A percentile compares a stretch with the other conserved stretches of the same genome.
phyloP scores from a whole-genome alignment of 129 eudicot genomes.

The Kitagawia praeruptora region DNA sequence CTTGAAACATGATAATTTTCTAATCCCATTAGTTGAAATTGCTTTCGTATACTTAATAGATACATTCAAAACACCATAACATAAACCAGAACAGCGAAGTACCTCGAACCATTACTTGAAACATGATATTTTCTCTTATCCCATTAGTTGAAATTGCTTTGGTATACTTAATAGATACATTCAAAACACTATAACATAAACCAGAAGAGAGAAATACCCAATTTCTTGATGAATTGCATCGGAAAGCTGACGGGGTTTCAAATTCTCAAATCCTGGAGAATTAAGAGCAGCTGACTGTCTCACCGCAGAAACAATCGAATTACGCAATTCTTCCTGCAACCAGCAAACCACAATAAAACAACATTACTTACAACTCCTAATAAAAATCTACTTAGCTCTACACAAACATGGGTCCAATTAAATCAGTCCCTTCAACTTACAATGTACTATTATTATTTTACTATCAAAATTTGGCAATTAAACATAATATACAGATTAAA shows the following conservation, averaged over 20 bases:
- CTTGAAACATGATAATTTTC: no score
- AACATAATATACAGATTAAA: background rate
- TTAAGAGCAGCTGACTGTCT: slow-evolving; percentile 65
- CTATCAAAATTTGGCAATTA: background rate
- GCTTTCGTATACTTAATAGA: background rate
- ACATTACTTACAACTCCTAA: no score
- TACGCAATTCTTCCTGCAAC: slow-evolving; percentile 73
- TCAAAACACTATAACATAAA: background rate
- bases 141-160: background rate
- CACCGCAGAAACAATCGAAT: slow-evolving; percentile 45
- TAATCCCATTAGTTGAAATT: background rate
- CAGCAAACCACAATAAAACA: background rate
- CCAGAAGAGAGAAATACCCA: slow-evolving; percentile 43
- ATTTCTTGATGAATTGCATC: slow-evolving; percentile 86
- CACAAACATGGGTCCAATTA: background rate
- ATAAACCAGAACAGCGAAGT: slow-evolving; percentile 10
- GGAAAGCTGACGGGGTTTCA: slow-evolving; percentile 77
- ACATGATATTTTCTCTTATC: no score
- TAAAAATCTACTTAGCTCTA: background rate
- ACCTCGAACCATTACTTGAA: no score
- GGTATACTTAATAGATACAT: background rate
- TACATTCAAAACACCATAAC: background rate
- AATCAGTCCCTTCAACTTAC: background rate
- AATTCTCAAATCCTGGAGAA: slow-evolving; percentile 63
- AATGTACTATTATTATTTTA: background rate